These are phyloP conservation scores for Allantophomopsis cytisporea DNA, from an alignment of 2,329 filamentous ascomycete species.

Conservation along the genomic window DNA sequence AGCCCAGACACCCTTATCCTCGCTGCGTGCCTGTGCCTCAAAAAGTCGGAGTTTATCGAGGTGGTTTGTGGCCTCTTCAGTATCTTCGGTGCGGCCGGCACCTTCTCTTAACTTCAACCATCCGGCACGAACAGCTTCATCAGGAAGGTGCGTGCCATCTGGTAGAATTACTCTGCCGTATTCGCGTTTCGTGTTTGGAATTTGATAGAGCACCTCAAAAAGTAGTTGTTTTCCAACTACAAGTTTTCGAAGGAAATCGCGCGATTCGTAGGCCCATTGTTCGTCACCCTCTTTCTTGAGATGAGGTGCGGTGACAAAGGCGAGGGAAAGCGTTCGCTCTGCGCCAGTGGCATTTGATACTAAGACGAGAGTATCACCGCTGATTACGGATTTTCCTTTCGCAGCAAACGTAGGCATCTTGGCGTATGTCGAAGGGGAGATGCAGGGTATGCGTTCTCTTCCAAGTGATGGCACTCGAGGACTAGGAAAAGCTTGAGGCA, in stretches of 20 bases:
- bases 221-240: slow-evolving; percentile 78
- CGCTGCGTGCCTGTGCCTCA: slow-evolving; percentile 65
- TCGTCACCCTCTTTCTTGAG: slow-evolving; percentile 83
- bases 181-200: slow-evolving; percentile 74
- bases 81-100: slow-evolving; percentile 81
- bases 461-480: slow-evolving; percentile 4
- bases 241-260: slow-evolving; percentile 77
- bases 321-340: slow-evolving; percentile 80
- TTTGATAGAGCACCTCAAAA: slow-evolving; percentile 75
- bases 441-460: slow-evolving; percentile 10
- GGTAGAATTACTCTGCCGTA: slow-evolving; percentile 72
- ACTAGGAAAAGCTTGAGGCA: slow-evolving; percentile 7
- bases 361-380: slow-evolving; percentile 83
- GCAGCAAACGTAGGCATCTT: slow-evolving; percentile 30
- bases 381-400: slow-evolving; percentile 86
- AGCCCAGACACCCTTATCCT: slow-evolving; percentile 72
- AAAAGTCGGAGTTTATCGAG: slow-evolving; percentile 67
- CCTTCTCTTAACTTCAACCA: slow-evolving; percentile 93
- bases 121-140: slow-evolving; percentile 73
- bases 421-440: slow-evolving; percentile 15
- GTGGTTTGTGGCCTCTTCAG: slow-evolving; percentile 56
- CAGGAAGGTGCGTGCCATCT: slow-evolving; percentile 65
- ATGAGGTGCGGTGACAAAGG: slow-evolving; percentile 82
- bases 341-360: slow-evolving; percentile 67
- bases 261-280: slow-evolving; percentile 84